Percentiles rank a stretch among this genome's conserved stretches.
Conservation (phyloP, 805 yeast genomes). For the Candida ulmi region DNA sequence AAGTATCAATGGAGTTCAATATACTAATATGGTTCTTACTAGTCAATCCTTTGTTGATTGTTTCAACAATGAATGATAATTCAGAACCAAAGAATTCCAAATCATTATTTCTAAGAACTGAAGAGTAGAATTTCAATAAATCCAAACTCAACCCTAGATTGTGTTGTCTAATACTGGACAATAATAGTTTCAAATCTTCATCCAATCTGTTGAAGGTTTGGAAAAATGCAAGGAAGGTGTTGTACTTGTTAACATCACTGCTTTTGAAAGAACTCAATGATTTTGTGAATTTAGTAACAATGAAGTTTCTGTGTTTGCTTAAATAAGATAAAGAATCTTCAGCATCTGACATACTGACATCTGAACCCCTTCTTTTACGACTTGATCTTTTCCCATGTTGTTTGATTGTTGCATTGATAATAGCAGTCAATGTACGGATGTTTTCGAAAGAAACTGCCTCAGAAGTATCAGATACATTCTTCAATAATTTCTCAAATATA, state of each 20-base stretch:
- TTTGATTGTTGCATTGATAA: constrained; percentile 28
- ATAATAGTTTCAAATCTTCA: constrained; percentile 17
- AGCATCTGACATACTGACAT: constrained; percentile 33
- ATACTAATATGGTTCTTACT: constrained; percentile 31
- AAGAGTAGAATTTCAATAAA: constrained; percentile 30
- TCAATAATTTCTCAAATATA: constrained; percentile 27
- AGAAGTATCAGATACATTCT: constrained; percentile 36
- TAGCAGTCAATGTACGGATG: constrained; percentile 35
- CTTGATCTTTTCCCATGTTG: constrained; percentile 19
- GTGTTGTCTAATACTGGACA: constrained; percentile 19
- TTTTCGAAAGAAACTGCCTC: constrained; percentile 47
- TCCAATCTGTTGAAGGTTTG: constrained; percentile 17
- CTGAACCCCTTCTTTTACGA: constrained; percentile 30
- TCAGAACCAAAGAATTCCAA: constrained; percentile 27
- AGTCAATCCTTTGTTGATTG: constrained; percentile 26
- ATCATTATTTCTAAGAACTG: constrained; percentile 27
- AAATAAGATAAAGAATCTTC: constrained; percentile 20
- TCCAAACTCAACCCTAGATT: constrained; percentile 26
- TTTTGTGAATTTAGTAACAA: constrained; percentile 20
- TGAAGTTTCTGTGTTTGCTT: constrained; percentile 13
- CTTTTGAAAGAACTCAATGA: constrained; percentile 21
- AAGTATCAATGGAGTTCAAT: constrained; percentile 27
- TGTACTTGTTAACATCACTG: constrained; percentile 19
- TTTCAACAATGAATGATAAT: constrained; percentile 21
- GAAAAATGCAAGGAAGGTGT: constrained; percentile 20